Evolutionary conservation across 768 basidiomycete genomes (phyloP).

Genomic region (Suillus spraguei): DNA sequence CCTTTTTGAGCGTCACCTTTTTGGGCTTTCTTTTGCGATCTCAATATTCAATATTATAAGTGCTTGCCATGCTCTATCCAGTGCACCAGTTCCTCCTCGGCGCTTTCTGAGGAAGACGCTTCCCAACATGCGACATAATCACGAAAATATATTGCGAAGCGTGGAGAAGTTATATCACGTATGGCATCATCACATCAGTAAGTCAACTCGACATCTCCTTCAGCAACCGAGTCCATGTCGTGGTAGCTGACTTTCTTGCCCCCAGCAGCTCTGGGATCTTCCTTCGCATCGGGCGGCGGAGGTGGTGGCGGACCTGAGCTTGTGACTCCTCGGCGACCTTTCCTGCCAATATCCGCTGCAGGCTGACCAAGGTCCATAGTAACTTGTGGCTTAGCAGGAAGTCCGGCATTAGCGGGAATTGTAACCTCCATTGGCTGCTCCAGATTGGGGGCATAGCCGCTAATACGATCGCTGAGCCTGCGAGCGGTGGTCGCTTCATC

Average conservation of each 20-base stretch:
- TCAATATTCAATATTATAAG: background rate
- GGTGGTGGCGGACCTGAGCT: slow-evolving; percentile 65
- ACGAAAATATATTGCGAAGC: slow-evolving; percentile 31
- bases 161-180: slow-evolving; percentile 21
- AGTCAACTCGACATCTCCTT: slow-evolving; percentile 67
- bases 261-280: slow-evolving; percentile 89
- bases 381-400: slow-evolving; percentile 77
- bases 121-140: slow-evolving; percentile 12
- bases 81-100: background rate
- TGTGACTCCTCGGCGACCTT: slow-evolving; percentile 40
- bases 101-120: background rate
- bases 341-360: slow-evolving; percentile 29
- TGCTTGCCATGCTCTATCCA: background rate
- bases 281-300: slow-evolving; percentile 86
- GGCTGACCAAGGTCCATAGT: slow-evolving; percentile 47
- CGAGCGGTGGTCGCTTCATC: slow-evolving; percentile 62
- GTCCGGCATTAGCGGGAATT: slow-evolving; percentile 66
- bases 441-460: slow-evolving; percentile 65
- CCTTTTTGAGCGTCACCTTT: slow-evolving; percentile 4
- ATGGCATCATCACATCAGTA: slow-evolving; percentile 33
- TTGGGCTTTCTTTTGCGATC: slow-evolving; percentile 1
- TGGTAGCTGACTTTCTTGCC: slow-evolving; percentile 92
- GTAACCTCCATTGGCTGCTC: slow-evolving; percentile 43
- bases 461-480: slow-evolving; percentile 78
- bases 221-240: slow-evolving; percentile 93